These are phyloP conservation scores for Primulina huaijiensis DNA, from an alignment of 257 asterid genomes.

Conservation along the genomic window DNA sequence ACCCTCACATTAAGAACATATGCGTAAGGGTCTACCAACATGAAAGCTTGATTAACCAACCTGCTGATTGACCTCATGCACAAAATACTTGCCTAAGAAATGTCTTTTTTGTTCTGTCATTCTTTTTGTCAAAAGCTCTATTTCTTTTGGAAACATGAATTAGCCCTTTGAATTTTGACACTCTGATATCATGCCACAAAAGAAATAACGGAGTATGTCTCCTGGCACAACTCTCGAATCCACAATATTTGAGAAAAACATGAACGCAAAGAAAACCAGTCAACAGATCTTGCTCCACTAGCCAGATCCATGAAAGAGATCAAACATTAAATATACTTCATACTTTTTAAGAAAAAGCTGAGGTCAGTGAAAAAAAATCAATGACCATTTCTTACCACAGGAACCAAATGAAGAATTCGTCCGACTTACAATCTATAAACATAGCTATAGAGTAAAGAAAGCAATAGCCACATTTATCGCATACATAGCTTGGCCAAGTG, in stretches of 20 bases:
- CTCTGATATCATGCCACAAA: too few relatives aligned
- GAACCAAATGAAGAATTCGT: not conserved
- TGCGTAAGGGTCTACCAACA: not conserved
- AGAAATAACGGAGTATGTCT: too few relatives aligned
- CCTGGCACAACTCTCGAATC: too few relatives aligned
- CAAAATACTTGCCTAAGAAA: not conserved
- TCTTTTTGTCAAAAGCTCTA: not conserved
- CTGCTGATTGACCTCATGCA: not conserved
- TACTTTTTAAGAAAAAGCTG: too few relatives aligned
- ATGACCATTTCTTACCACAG: not conserved
- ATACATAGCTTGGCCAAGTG: not conserved
- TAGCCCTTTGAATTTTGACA: too few relatives aligned
- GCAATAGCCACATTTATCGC: not conserved
- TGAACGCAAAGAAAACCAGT: too few relatives aligned
- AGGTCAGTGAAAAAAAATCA: not conserved
- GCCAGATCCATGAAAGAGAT: too few relatives aligned
- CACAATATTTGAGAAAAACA: too few relatives aligned
- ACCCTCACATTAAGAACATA: too few relatives aligned
- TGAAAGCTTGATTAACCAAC: not conserved
- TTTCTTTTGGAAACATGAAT: not conserved
- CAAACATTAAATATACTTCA: too few relatives aligned
- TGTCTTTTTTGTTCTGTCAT: too few relatives aligned
- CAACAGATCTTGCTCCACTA: too few relatives aligned
- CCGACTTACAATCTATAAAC: not conserved
- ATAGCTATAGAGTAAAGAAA: not conserved